A percentile compares a stretch with the other conserved stretches of the same genome.
phyloP scores from a whole-genome alignment of 2,329 filamentous ascomycete species.

The Sporothrix pallida region DNA sequence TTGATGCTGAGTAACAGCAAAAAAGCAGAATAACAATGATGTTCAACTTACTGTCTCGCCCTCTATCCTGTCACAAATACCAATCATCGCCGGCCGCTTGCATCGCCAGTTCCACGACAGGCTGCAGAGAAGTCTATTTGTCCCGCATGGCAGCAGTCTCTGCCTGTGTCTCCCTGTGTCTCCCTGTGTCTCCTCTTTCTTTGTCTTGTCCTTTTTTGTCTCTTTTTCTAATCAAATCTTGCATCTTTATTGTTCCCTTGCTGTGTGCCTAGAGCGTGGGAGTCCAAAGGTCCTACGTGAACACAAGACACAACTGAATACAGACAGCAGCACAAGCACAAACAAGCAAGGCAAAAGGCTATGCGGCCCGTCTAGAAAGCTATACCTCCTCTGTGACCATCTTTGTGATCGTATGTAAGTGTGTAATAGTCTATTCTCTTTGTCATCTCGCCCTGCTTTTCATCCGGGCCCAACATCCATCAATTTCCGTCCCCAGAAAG shows the following conservation, averaged over 20 bases:
- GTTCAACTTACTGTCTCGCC: not conserved
- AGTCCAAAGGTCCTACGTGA: too few relatives aligned
- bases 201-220: too few relatives aligned
- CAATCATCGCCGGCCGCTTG: constrained; percentile 2
- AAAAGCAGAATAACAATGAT: too few relatives aligned
- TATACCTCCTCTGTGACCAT: not conserved
- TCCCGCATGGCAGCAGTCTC: not conserved
- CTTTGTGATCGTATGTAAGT: not conserved
- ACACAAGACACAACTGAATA: too few relatives aligned
- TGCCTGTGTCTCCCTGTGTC: not conserved
- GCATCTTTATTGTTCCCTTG: too few relatives aligned
- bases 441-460: constrained; percentile 14
- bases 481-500: too few relatives aligned
- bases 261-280: too few relatives aligned
- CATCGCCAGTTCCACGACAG: not conserved
- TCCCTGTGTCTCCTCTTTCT: not conserved
- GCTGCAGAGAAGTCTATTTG: not conserved
- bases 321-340: not conserved
- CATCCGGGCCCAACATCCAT: not conserved
- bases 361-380: not conserved
- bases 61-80: not conserved
- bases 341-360: constrained; percentile 6
- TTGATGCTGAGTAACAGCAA: too few relatives aligned
- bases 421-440: not conserved
- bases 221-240: too few relatives aligned